Evolutionary conservation across 805 yeast genomes (phyloP).

Genomic region (Scheffersomyces amazonensis): DNA sequence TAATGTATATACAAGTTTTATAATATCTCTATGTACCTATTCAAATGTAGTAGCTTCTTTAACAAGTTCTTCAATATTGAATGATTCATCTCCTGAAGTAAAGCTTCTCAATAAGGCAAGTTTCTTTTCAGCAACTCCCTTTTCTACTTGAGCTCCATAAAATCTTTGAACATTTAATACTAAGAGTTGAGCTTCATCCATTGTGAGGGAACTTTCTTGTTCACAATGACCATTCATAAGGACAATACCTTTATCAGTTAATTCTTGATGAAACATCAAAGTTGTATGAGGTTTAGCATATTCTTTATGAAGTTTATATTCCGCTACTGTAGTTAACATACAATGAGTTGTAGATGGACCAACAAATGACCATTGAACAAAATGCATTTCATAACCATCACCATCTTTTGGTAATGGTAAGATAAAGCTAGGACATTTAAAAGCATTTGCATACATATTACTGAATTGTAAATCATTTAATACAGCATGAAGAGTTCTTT

Average conservation of each 20-base stretch:
- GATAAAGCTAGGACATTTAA: slow-evolving; percentile 77
- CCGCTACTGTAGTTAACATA: slow-evolving; percentile 86
- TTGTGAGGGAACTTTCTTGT: slow-evolving; percentile 59
- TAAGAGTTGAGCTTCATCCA: slow-evolving; percentile 76
- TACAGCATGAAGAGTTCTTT: slow-evolving; percentile 62
- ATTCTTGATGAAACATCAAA: slow-evolving; percentile 79
- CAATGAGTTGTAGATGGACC: slow-evolving; percentile 84
- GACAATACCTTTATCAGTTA: slow-evolving; percentile 60
- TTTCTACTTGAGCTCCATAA: slow-evolving; percentile 56
- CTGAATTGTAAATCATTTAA: slow-evolving; percentile 58
- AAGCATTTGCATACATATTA: slow-evolving; percentile 62
- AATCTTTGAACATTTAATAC: slow-evolving; percentile 76
- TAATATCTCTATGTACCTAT: slow-evolving; percentile 3
- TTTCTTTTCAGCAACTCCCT: slow-evolving; percentile 47
- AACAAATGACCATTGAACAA: slow-evolving; percentile 89
- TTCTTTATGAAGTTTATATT: slow-evolving; percentile 85
- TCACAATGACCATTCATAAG: slow-evolving; percentile 88
- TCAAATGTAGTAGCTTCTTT: slow-evolving; percentile 60
- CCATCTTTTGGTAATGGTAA: slow-evolving; percentile 76
- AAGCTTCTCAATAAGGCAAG: slow-evolving; percentile 60
- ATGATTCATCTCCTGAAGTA: slow-evolving; percentile 65
- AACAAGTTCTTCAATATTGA: slow-evolving; percentile 65
- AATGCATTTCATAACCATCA: slow-evolving; percentile 73
- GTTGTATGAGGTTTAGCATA: slow-evolving; percentile 96
- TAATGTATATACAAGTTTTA: slow-evolving; percentile 10